phyloP scores from a whole-genome alignment of 2,329 filamentous ascomycete genomes.

The Pseudogymnoascus sp. region DNA sequence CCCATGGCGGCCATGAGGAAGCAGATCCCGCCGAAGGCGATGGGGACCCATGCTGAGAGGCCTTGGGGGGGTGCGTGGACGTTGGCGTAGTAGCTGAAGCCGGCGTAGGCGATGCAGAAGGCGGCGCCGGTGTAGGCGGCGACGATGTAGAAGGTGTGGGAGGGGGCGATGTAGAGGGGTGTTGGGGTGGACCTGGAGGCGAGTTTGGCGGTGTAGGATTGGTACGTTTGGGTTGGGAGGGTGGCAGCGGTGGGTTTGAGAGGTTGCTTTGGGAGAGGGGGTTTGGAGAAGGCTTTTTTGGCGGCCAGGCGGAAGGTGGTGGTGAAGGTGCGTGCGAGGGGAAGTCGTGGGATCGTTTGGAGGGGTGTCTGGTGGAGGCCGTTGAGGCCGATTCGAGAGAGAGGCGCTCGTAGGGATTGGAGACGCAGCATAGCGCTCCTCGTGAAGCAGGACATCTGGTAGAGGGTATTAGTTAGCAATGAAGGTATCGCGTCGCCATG shows the following conservation, averaged over 20 bases:
- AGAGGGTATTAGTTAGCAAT: neutral
- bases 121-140: conserved; percentile 48
- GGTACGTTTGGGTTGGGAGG: conserved; percentile 22
- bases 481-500: neutral
- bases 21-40: conserved; percentile 49
- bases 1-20: conserved; percentile 52
- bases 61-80: conserved; percentile 41
- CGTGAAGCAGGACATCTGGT: conserved; percentile 30
- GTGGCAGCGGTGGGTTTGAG: neutral
- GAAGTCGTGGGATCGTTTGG: conserved; percentile 11
- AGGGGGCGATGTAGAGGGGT: conserved; percentile 55
- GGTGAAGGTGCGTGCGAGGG: conserved; percentile 17
- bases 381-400: conserved; percentile 9
- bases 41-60: conserved; percentile 47
- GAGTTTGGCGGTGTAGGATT: conserved; percentile 44
- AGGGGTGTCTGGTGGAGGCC: neutral
- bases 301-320: conserved; percentile 17
- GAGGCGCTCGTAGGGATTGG: conserved; percentile 14
- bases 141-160: conserved; percentile 53
- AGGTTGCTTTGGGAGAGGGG: neutral
- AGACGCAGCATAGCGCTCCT: conserved; percentile 24
- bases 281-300: conserved; percentile 12
- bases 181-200: conserved; percentile 47
- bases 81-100: conserved; percentile 41
- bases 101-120: conserved; percentile 44